Conservation (phyloP, 805 yeast genomes). For the Saccharomycopsis fibuligera region DNA sequence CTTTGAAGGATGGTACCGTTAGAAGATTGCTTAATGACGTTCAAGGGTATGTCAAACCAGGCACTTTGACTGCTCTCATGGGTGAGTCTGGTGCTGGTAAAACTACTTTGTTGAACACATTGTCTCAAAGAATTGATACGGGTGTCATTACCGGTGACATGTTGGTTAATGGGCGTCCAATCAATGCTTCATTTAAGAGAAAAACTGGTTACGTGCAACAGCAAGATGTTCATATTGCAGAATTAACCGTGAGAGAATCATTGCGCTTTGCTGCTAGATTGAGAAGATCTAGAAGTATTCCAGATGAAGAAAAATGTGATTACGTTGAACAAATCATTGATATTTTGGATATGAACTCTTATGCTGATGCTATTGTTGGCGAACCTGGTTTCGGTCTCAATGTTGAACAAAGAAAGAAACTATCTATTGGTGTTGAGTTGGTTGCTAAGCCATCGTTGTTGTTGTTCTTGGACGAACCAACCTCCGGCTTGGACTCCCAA, state of each 20-base stretch:
- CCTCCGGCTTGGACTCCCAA: constrained; percentile 54
- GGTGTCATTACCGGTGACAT: constrained; percentile 56
- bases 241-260: constrained; percentile 48
- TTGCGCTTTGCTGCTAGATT: constrained; percentile 45
- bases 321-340: constrained; percentile 47
- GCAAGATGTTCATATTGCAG: constrained; percentile 48
- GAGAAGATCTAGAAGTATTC: constrained; percentile 37
- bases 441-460: constrained; percentile 49
- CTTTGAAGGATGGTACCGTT: constrained; percentile 33
- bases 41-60: constrained; percentile 67
- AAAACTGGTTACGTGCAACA: constrained; percentile 56
- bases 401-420: constrained; percentile 48
- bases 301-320: constrained; percentile 39
- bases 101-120: constrained; percentile 47
- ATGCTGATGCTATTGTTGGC: constrained; percentile 49
- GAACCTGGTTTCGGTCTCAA: constrained; percentile 42
- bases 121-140: constrained; percentile 47
- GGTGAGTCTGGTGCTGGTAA: constrained; percentile 65
- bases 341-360: constrained; percentile 44
- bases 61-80: constrained; percentile 52
- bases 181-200: constrained; percentile 45
- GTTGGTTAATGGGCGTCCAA: constrained; percentile 47
- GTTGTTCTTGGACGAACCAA: constrained; percentile 53
- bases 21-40: constrained; percentile 26
- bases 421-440: constrained; percentile 50